Evolutionary conservation across 768 basidiomycete genomes (phyloP).

Genomic region (Calvatia gigantea): DNA sequence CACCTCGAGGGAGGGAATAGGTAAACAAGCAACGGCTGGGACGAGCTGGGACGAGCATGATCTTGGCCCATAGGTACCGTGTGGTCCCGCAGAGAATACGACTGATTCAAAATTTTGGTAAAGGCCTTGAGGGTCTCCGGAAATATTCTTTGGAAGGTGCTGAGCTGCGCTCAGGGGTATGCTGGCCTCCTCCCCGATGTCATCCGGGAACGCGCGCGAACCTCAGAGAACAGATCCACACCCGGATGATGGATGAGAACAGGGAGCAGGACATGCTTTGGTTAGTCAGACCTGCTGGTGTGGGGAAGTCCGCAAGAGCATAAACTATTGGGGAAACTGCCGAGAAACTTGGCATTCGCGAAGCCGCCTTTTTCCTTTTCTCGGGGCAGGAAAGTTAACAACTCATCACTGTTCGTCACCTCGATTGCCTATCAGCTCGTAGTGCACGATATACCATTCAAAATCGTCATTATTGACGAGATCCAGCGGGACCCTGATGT

Average conservation of each 20-base stretch:
- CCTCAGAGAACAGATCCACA: background rate
- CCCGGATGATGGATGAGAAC: background rate
- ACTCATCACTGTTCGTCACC: background rate
- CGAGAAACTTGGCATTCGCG: background rate
- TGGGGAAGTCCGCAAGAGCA: slow-evolving; percentile 7
- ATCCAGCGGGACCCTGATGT: too few species aligned
- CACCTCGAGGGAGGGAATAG: too few species aligned
- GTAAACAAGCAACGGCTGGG: too few species aligned
- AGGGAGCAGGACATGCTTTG: background rate
- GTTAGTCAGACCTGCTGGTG: slow-evolving; percentile 3
- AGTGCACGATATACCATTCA: too few species aligned
- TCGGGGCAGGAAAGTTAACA: background rate
- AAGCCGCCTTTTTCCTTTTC: slow-evolving; percentile 11
- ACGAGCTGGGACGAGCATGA: too few species aligned
- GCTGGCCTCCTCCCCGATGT: slow-evolving; percentile 1
- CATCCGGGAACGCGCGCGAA: background rate
- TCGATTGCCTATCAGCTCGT: slow-evolving; percentile 5
- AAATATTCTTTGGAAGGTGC: background rate
- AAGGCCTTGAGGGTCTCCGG: background rate
- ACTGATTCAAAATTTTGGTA: slow-evolving; percentile 1
- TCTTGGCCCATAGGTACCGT: too few species aligned
- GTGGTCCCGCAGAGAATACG: too few species aligned
- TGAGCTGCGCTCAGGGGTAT: background rate
- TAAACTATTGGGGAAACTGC: slow-evolving; percentile 5
- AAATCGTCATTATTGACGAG: background rate